Evolutionary conservation across 1,284 basidiomycete genomes (phyloP).

Genomic region (Coniferiporia sulphurascens): DNA sequence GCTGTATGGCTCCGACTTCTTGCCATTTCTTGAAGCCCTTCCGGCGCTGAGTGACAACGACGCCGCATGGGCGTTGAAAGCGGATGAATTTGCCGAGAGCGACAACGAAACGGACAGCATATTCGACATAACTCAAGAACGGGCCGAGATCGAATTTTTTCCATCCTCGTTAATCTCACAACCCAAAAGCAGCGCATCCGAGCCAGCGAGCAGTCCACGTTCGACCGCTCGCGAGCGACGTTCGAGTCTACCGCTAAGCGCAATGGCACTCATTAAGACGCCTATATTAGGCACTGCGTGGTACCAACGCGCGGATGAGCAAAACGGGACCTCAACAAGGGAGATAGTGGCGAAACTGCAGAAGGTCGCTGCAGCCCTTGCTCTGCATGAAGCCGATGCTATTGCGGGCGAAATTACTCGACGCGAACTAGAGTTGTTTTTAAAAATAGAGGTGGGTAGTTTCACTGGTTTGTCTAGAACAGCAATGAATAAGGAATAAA

Average conservation of each 20-base stretch:
- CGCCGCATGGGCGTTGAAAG: slow-evolving; percentile 62
- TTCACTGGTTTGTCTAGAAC: slow-evolving; percentile 7
- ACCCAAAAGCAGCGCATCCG: slow-evolving; percentile 19
- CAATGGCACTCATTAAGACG: slow-evolving; percentile 33
- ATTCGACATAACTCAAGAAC: slow-evolving; percentile 48
- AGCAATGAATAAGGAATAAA: slow-evolving; percentile 10
- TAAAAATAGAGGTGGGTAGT: slow-evolving; percentile 58
- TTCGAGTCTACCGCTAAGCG: slow-evolving; percentile 51
- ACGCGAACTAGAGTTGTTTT: slow-evolving; percentile 55
- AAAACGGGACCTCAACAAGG: background rate
- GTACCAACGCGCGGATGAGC: slow-evolving; percentile 1
- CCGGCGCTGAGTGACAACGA: slow-evolving; percentile 60
- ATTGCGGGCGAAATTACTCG: slow-evolving; percentile 78
- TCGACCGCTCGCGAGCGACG: slow-evolving; percentile 50
- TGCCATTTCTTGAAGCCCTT: slow-evolving; percentile 68
- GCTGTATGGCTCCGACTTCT: slow-evolving; percentile 75
- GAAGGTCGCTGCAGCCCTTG: slow-evolving; percentile 1
- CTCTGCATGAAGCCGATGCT: slow-evolving; percentile 43
- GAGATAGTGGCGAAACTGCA: slow-evolving; percentile 10
- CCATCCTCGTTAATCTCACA: slow-evolving; percentile 22
- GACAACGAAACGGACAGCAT: slow-evolving; percentile 51
- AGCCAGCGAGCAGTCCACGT: slow-evolving; percentile 22
- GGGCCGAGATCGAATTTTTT: slow-evolving; percentile 29
- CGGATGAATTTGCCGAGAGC: slow-evolving; percentile 50
- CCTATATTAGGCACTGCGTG: slow-evolving; percentile 6